Evolutionary conservation across 805 yeast genomes (phyloP).

Genomic region (Metschnikowia baotianmanensis): DNA sequence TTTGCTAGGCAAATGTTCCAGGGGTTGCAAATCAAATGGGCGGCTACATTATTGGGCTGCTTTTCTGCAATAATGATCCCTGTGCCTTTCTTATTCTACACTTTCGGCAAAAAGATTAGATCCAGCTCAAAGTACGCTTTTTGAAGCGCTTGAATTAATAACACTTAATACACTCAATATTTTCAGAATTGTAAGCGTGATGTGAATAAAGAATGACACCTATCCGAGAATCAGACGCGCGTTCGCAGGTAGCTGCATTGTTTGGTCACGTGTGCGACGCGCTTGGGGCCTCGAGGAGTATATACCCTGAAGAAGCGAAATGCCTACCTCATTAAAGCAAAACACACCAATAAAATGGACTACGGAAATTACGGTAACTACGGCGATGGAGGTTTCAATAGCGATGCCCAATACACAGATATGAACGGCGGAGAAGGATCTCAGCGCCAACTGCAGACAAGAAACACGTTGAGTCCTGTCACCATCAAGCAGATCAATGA

Average conservation of each 20-base stretch:
- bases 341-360: constrained; percentile 7
- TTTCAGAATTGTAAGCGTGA: not conserved
- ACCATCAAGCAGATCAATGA: constrained; percentile 72
- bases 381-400: constrained; percentile 21
- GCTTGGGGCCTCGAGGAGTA: not conserved
- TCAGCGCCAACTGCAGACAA: constrained; percentile 17
- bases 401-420: constrained; percentile 14
- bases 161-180: not conserved
- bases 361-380: constrained; percentile 16
- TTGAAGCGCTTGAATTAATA: not conserved
- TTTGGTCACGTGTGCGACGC: constrained; percentile 16
- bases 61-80: constrained; percentile 57
- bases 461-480: constrained; percentile 49
- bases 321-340: not conserved
- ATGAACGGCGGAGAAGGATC: constrained; percentile 11
- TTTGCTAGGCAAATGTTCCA: constrained; percentile 71
- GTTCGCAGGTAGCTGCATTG: not conserved
- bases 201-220: not conserved
- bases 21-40: constrained; percentile 73
- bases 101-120: constrained; percentile 48
- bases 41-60: constrained; percentile 68
- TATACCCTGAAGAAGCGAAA: not conserved
- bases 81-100: constrained; percentile 65
- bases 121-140: constrained; percentile 47
- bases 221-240: not conserved